Evolutionary conservation across 2,329 filamentous ascomycete genomes (phyloP), one percentile per base, ranked within the genome.

Genomic region (Zalaria sp.): DNA sequence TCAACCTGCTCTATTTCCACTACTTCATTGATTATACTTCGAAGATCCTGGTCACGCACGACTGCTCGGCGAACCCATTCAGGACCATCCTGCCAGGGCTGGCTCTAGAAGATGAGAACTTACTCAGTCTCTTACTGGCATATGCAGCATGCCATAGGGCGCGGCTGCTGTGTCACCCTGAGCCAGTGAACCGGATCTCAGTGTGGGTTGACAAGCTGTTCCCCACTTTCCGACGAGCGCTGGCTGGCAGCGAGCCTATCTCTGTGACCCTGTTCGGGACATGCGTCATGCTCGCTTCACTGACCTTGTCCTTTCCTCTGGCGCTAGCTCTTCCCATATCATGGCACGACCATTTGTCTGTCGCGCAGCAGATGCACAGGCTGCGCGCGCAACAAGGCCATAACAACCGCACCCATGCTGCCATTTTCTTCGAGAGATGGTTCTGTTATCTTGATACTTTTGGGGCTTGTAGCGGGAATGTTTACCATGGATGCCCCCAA

Each of bases 101-200:
- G 75, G 81, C 81, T 18, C 65, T 83, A 25, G 68, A 68, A 45
- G 77, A 83, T 50, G 72, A 77, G 40, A 81, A 86, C 52, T 70
- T 93, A 1, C 68, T 93, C 42, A 83, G 83, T 49, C 66, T 93
- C 32, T 66, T 91, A 38, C 69, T 93, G 27, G 81, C 85, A 25
- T 93, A 87, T 58, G 86, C 83, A 51, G 85, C 85, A 18, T 84
- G 79, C 32, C 85, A 93, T 57, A 75, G 84, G 43, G 82, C 85
- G 7, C 75, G 81, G 37, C 73, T 89, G 29, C 65, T 91, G 25
- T 72, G 75, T 32, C 81, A 89, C 47, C 71, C 73, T 0, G 83
- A 89, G 55, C 85, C 85, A 4, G 73, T 72, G 5, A 81, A 80
- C 55, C 76, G 85, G 25, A 91, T 93, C 48, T 83, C 84, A 2